Evolutionary conservation across 2,329 filamentous ascomycete species (phyloP), one percentile per base, ranked within the genome.

Genomic region (Phialophora chinensis): DNA sequence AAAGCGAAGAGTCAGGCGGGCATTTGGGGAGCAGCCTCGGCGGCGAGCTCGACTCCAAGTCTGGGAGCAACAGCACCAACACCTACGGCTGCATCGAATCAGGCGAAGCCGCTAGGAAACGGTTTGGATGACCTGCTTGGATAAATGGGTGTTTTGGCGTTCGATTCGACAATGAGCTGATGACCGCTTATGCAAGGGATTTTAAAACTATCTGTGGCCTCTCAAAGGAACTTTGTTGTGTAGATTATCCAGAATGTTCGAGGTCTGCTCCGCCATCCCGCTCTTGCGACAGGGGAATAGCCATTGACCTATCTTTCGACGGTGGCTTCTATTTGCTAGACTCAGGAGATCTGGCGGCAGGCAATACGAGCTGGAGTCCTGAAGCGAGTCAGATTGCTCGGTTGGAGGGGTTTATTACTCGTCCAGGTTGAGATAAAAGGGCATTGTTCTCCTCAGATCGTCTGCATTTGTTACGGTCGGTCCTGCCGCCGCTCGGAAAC

Each of bases 1-100:
- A 97, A 97, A 83, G 93, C 97, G 80, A 97, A 98, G 85, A 95
- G 93, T 66, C 93, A 89, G 73, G 93, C 93, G 17, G 93, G 93
- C 7, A 92, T 99, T 70, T 99, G 96, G 93, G 95, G 94, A 20
- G 86, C 91, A 0, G 85, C 90, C 17, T 83, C 88, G 56, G 67
- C 82, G 71, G 69, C 23, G 80, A 79, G 74, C 78, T 84, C 74
- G 80, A 83, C 58, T 75, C 83, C 58, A 74, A 83, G 66, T 81
- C 86, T 73, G 74, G 58, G 63, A 20, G 52, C 62, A 17, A 81
- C 71, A 78, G 81, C 55, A 76, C 83, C 56, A 73, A 84, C 63
- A 79, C 84, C 74, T 57, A 66, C 52, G 27, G 50, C 56, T 49
- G 63, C 72, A n/a, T 71, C 74, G 58, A 70, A 69, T 33, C 71